A percentile compares a stretch with the other conserved stretches of the same genome.
Evolutionary conservation across 495 filamentous ascomycete genomes (phyloP).

Genomic region (Talaromyces borbonicus): DNA sequence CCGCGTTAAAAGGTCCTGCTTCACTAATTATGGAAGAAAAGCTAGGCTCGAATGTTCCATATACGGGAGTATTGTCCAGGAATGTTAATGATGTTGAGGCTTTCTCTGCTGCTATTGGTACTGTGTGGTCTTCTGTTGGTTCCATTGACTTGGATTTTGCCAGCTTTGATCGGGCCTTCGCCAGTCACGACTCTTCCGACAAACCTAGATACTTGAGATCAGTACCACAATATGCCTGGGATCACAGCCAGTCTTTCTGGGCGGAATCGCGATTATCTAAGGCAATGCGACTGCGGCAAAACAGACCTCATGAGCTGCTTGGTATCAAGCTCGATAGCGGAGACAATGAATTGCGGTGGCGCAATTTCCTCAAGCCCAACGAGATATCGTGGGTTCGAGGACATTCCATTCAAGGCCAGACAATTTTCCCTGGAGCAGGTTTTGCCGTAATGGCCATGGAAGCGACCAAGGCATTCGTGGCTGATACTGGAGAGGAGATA

Average conservation of each 20-base stretch:
- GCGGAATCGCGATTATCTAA: not conserved
- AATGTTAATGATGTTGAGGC: slow-evolving; percentile 12
- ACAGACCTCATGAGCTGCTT: not conserved
- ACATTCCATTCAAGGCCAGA: slow-evolving; percentile 15
- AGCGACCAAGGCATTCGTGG: slow-evolving; percentile 11
- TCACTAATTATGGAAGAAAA: slow-evolving; percentile 28
- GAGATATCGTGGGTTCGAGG: slow-evolving; percentile 15
- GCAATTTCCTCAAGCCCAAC: slow-evolving; percentile 8
- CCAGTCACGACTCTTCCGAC: not conserved
- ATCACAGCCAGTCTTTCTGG: not conserved
- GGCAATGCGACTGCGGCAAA: no score
- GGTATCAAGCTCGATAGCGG: not conserved
- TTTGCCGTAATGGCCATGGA: slow-evolving; percentile 17
- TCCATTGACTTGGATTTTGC: slow-evolving; percentile 7
- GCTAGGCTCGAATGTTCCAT: not conserved
- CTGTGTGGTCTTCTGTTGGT: slow-evolving; percentile 37
- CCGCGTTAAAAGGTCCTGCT: slow-evolving; percentile 39
- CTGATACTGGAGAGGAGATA: not conserved
- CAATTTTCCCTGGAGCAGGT: slow-evolving; percentile 17
- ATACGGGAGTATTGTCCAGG: not conserved
- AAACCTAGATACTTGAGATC: not conserved
- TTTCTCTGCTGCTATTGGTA: slow-evolving; percentile 38
- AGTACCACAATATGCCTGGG: not conserved
- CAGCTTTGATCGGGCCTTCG: slow-evolving; percentile 13
- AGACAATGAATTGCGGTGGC: slow-evolving; percentile 19